These are phyloP conservation scores for Globisporangium okanoganense DNA, from an alignment of 352 stramenopile species.

Conservation along the genomic window DNA sequence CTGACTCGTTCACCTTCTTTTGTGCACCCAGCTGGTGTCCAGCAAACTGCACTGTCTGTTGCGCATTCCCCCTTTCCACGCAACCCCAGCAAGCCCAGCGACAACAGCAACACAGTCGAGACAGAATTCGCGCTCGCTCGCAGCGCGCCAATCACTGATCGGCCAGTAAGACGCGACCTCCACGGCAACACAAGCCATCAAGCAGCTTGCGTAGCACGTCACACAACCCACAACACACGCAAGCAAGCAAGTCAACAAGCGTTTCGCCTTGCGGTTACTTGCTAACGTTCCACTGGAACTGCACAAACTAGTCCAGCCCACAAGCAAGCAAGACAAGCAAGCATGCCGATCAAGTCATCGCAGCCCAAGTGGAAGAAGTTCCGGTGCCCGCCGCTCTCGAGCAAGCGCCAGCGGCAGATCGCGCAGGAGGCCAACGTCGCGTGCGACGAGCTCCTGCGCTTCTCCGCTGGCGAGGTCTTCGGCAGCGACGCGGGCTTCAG, in stretches of 20 bases:
- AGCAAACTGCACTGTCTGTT: too few species aligned
- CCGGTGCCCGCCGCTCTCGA: slow-evolving; percentile 65
- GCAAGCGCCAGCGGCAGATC: slow-evolving; percentile 58
- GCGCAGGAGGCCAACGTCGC: slow-evolving; percentile 63
- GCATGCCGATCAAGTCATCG: slow-evolving; percentile 35
- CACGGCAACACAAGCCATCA: too few species aligned
- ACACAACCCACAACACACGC: too few species aligned
- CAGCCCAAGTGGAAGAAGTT: slow-evolving; percentile 76
- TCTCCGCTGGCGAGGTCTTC: slow-evolving; percentile 62
- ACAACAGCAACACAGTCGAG: too few species aligned
- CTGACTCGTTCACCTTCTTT: too few species aligned
- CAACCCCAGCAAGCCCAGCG: too few species aligned
- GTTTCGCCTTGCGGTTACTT: neutral
- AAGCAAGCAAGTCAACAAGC: neutral
- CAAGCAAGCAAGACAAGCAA: neutral
- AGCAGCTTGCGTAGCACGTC: too few species aligned
- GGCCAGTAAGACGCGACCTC: too few species aligned
- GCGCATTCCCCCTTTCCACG: too few species aligned
- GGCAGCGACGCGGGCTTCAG: slow-evolving; percentile 19
- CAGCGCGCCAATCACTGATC: too few species aligned
- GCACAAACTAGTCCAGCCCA: neutral
- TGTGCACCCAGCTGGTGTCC: too few species aligned
- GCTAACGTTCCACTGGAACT: neutral
- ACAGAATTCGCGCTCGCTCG: too few species aligned
- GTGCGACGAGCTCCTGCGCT: slow-evolving; percentile 74